phyloP scores from a whole-genome alignment of 2,329 filamentous ascomycete species.

The Claviceps humidiphila region DNA sequence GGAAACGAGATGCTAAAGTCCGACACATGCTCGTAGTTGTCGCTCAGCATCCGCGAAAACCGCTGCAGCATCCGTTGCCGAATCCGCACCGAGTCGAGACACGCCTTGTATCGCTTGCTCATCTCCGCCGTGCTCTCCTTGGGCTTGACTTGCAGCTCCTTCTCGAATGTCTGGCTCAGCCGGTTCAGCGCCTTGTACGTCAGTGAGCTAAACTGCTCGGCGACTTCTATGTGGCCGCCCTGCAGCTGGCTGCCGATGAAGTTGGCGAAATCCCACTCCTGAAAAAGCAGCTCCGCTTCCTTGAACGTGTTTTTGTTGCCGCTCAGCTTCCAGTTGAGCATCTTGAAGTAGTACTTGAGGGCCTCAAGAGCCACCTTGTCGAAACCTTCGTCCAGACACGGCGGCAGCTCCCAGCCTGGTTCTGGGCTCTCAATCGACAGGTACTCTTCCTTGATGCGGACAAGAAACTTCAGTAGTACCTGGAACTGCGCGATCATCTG shows the following conservation, averaged over 20 bases:
- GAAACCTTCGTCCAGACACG: constrained; percentile 93
- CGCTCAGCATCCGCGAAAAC: constrained; percentile 79
- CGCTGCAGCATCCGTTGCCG: constrained; percentile 93
- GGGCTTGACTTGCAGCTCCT: constrained; percentile 70
- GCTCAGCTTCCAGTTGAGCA: constrained; percentile 94
- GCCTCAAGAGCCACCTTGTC: constrained; percentile 85
- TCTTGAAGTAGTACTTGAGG: constrained; percentile 95
- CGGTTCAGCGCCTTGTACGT: constrained; percentile 87
- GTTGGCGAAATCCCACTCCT: constrained; percentile 97
- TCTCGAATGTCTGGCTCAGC: constrained; percentile 81
- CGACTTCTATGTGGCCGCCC: constrained; percentile 88
- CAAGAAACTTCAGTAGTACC: constrained; percentile 79
- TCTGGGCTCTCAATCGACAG: constrained; percentile 72
- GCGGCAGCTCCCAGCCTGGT: constrained; percentile 86
- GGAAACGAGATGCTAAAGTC: constrained; percentile 77
- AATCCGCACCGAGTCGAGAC: constrained; percentile 88
- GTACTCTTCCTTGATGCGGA: constrained; percentile 85
- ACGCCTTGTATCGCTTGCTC: constrained; percentile 94
- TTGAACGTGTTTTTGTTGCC: constrained; percentile 99
- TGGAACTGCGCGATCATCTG: constrained; percentile 98
- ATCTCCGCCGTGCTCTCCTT: constrained; percentile 78
- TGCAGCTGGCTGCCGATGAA: constrained; percentile 84
- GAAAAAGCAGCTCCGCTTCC: constrained; percentile 90
- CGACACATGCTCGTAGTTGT: constrained; percentile 91
- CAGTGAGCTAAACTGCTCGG: constrained; percentile 89